These are phyloP conservation scores for Pleurotus tuoliensis DNA, from an alignment of 768 basidiomycete species.

Conservation along the genomic window DNA sequence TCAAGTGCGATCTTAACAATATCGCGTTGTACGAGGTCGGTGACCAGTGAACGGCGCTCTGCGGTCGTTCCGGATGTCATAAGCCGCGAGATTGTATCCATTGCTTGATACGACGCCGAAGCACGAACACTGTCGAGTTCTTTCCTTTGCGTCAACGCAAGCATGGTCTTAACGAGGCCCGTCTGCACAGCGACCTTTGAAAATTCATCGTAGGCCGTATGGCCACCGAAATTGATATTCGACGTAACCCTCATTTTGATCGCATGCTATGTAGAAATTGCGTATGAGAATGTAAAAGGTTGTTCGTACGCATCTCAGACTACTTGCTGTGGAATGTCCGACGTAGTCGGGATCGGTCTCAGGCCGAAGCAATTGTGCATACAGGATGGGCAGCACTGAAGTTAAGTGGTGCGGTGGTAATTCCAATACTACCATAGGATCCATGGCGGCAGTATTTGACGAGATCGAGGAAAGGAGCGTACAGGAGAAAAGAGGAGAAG, in stretches of 20 bases:
- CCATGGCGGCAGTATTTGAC: no score
- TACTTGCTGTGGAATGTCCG: neutral
- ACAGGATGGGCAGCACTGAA: no score
- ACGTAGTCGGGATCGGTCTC: neutral
- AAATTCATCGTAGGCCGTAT: slow-evolving; percentile 18
- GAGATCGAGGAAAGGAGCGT: no score
- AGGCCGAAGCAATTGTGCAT: no score
- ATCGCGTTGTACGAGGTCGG: slow-evolving; percentile 20
- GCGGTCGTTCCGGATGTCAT: slow-evolving; percentile 15
- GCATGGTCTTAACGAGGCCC: slow-evolving; percentile 24
- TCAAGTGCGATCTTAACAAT: slow-evolving; percentile 18
- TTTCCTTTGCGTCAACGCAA: slow-evolving; percentile 17
- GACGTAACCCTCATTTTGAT: neutral
- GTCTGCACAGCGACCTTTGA: slow-evolving; percentile 17
- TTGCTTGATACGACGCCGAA: slow-evolving; percentile 20
- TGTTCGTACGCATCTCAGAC: neutral
- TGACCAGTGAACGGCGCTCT: slow-evolving; percentile 17
- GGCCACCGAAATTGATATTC: slow-evolving; percentile 7
- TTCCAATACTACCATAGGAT: no score
- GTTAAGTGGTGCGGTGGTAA: no score
- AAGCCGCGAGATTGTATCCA: slow-evolving; percentile 17
- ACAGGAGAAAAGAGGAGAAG: no score
- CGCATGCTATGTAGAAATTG: slow-evolving; percentile 4
- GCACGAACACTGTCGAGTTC: slow-evolving; percentile 10
- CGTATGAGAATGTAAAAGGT: neutral